Percentiles rank a stretch among this genome's conserved stretches.
phyloP scores from a whole-genome alignment of 176 grass and related monocot species.

The Elymus sibiricus region DNA sequence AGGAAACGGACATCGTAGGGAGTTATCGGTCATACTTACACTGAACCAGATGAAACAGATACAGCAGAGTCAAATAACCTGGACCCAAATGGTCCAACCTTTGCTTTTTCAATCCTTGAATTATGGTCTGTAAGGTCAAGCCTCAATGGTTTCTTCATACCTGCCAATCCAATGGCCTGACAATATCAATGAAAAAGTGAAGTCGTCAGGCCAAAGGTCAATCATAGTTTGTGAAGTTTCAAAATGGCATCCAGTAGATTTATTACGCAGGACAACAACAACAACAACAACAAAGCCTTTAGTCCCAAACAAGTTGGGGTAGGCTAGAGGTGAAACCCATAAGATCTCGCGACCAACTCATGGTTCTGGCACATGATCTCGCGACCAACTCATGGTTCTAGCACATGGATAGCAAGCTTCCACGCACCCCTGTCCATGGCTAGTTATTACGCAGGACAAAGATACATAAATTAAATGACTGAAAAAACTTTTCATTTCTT shows the following conservation, averaged over 20 bases:
- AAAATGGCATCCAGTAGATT: constrained; percentile 24
- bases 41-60: constrained; percentile 63
- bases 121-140: constrained; percentile 70
- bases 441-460: constrained; percentile 8
- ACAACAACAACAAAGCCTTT: no score
- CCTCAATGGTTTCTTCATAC: constrained; percentile 74
- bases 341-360: no score
- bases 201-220: constrained; percentile 26
- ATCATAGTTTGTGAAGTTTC: constrained; percentile 26
- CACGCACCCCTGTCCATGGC: no score
- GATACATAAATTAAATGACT: constrained; percentile 4
- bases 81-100: constrained; percentile 86
- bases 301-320: no score
- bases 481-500: neutral
- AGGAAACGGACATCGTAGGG: constrained; percentile 5
- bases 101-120: constrained; percentile 75
- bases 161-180: constrained; percentile 96
- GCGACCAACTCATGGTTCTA: no score
- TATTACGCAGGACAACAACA: constrained; percentile 2
- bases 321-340: no score
- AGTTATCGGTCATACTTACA: constrained; percentile 53
- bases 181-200: constrained; percentile 58
- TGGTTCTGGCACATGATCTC: no score
- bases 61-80: constrained; percentile 95
- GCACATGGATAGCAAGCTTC: no score